These are phyloP conservation scores for Exidia glandulosa DNA, from an alignment of 768 basidiomycete species.

Conservation along the genomic window DNA sequence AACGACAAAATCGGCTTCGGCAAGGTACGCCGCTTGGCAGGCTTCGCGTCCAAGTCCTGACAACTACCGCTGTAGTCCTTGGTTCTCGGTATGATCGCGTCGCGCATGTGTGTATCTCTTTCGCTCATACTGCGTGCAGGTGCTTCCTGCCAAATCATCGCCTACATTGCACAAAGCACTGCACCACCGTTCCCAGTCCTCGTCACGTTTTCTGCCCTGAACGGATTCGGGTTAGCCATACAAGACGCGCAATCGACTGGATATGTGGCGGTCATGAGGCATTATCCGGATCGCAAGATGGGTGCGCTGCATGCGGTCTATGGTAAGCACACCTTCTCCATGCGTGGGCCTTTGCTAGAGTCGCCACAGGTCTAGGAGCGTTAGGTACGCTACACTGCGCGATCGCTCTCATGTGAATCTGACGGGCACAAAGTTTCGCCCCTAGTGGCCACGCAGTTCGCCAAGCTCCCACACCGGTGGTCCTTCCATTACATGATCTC, in stretches of 20 bases:
- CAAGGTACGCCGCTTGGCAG: constrained; percentile 1
- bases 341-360: too few species aligned
- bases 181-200: constrained; percentile 58
- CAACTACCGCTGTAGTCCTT: not conserved
- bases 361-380: not conserved
- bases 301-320: constrained; percentile 57
- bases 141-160: constrained; percentile 39
- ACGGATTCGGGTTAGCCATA: constrained; percentile 39
- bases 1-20: constrained; percentile 7
- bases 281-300: constrained; percentile 55
- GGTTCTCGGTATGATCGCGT: not conserved
- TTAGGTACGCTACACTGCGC: not conserved
- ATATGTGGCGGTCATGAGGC: constrained; percentile 48
- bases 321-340: constrained; percentile 22
- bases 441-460: constrained; percentile 72
- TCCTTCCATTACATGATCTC: constrained; percentile 70
- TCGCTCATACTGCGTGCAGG: constrained; percentile 2
- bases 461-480: constrained; percentile 52
- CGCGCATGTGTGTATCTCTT: not conserved
- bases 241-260: constrained; percentile 67
- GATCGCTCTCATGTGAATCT: too few species aligned
- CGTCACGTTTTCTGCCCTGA: constrained; percentile 34
- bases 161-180: constrained; percentile 41
- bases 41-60: not conserved
- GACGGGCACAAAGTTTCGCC: too few species aligned